Conservation (phyloP, 495 filamentous ascomycete genomes). For the Aspergillus asperescens region DNA sequence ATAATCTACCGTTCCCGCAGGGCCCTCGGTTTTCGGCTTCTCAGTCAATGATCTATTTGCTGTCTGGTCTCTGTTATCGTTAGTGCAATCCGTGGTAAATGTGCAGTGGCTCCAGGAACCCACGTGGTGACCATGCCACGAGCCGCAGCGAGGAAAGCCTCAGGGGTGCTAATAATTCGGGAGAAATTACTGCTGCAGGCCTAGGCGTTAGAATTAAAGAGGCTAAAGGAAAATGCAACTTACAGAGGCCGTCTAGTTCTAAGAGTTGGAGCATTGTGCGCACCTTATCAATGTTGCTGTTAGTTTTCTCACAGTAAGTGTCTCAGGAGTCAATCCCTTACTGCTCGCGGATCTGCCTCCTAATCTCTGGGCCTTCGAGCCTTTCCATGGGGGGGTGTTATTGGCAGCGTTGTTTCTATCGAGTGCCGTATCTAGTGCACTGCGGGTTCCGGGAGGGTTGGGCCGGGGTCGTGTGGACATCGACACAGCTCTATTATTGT, state of each 20-base stretch:
- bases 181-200: slow-evolving; percentile 9
- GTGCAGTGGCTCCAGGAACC: neutral
- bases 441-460: neutral
- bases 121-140: slow-evolving; percentile 5
- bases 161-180: slow-evolving; percentile 15
- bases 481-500: neutral
- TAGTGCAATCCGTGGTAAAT: neutral
- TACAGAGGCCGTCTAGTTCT: slow-evolving; percentile 18
- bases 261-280: slow-evolving; percentile 2
- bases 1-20: neutral
- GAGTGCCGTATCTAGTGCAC: slow-evolving; percentile 22
- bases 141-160: slow-evolving; percentile 19
- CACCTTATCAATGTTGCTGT: neutral
- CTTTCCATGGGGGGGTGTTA: neutral
- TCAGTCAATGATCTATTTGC: neutral
- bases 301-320: neutral
- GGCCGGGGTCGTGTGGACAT: neutral
- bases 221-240: slow-evolving; percentile 5
- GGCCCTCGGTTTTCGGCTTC: neutral
- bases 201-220: slow-evolving; percentile 10
- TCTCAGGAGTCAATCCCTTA: slow-evolving; percentile 7
- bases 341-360: neutral
- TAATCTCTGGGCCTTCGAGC: neutral
- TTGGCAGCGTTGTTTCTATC: slow-evolving; percentile 15
- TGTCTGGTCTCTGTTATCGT: slow-evolving; percentile 2